Base-by-base conservation (phyloP, 495 filamentous ascomycete species). In the Neurospora sp. region DNA sequence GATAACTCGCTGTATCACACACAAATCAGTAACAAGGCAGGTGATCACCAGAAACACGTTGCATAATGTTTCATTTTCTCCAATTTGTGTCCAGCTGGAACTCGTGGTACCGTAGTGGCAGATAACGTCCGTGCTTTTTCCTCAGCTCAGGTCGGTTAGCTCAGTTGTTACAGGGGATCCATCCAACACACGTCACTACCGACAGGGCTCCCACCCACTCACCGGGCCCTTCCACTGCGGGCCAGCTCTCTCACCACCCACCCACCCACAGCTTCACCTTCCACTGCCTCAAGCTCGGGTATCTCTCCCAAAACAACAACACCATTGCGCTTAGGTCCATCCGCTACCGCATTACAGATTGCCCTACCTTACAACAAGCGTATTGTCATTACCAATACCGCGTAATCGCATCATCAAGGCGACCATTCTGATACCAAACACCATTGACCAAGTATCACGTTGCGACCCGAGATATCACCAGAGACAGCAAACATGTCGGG, bases 401-500 rank as follows among this genome's bases (percentile, higher is more conserved):
- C 53, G 6, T 8, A 74, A 74, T 83, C 82, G 81, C 79, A 73
- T 76, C 70, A 41, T 72, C 73, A 75, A 42, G 76, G 79, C 81
- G 79, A 79, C 78, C 70, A 59, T 37, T 68, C 73, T 69, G 59
- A 71, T 77, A 72, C 69, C 72, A 68, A 69, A 72, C 45, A 72
- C 65, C 39, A 61, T 22, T 17, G 20, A 42, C 16, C 45, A 59
- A 69, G 38, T 65, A 22, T 45, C 42, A 70, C 59, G 39, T 27
- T 40, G 48, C 53, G 71, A 71, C 69, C 31, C 10, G 9, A 20
- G 8, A 45, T 75, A 68, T 41, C 72, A 39, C 69, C 59, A 39
- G 45, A 17, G 14, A 53, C 27, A 39, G 61, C 20, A 76, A 79
- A 37, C 70, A 84, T 84, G 82, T 83, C 82, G 73, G 78, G 80